Evolutionary conservation across 805 yeast species (phyloP).

Genomic region (Ogataea methylovora): DNA sequence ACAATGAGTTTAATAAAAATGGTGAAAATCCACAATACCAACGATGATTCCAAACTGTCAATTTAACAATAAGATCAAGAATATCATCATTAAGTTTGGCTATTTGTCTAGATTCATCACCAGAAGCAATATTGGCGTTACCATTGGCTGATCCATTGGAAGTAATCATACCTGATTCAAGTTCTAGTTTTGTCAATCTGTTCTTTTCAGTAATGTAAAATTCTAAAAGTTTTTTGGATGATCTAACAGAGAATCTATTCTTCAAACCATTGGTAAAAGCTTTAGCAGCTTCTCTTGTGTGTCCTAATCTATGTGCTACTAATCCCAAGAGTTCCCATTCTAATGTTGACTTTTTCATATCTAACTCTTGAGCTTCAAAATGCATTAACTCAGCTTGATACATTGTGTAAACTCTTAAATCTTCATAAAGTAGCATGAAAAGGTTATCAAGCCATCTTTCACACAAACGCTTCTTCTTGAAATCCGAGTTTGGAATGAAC

Average conservation of each 20-base stretch:
- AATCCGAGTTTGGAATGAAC: constrained; percentile 29
- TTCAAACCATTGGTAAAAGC: constrained; percentile 72
- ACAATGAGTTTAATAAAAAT: constrained; percentile 46
- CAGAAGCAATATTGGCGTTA: constrained; percentile 1
- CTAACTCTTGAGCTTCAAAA: constrained; percentile 80
- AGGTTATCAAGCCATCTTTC: constrained; percentile 70
- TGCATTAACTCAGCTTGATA: constrained; percentile 92
- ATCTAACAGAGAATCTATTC: constrained; percentile 72
- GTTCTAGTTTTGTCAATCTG: constrained; percentile 16
- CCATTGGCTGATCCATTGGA: constrained; percentile 2
- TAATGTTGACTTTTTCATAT: constrained; percentile 65
- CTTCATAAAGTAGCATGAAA: constrained; percentile 65
- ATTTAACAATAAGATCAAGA: constrained; percentile 62
- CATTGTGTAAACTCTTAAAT: constrained; percentile 74
- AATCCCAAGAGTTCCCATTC: constrained; percentile 93
- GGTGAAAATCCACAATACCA: constrained; percentile 95
- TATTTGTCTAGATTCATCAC: constrained; percentile 16
- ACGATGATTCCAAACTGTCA: constrained; percentile 96
- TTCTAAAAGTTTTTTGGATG: constrained; percentile 66
- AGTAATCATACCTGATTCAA: not conserved
- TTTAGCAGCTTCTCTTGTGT: constrained; percentile 76
- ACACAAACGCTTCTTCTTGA: constrained; percentile 59
- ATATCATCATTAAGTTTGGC: constrained; percentile 45
- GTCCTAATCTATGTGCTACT: constrained; percentile 79
- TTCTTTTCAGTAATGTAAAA: constrained; percentile 48